Percentiles rank a stretch among this genome's conserved stretches.
These are phyloP conservation scores for sweet orange (Citrus sinensis) DNA, from an alignment of 345 rosid species.

Conservation along the genomic window DNA sequence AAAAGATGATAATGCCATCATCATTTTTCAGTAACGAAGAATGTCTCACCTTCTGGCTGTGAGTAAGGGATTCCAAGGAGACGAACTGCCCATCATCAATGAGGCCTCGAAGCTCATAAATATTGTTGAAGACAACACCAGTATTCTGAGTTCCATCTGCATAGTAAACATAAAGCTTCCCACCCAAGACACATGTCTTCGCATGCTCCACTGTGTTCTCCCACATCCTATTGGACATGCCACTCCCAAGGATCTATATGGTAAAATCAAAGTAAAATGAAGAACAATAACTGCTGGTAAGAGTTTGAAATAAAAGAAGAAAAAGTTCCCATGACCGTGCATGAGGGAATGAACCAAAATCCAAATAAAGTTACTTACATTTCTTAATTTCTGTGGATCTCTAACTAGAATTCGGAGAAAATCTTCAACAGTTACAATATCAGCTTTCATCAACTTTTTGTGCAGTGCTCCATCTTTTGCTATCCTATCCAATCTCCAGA, in stretches of 20 bases:
- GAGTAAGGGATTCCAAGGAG: constrained; percentile 64
- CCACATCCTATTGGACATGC: constrained; percentile 99
- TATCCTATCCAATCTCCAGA: constrained; percentile 93
- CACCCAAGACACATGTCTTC: constrained; percentile 84
- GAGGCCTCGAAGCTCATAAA: constrained; percentile 80
- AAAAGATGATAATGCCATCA: not conserved
- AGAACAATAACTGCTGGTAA: constrained; percentile 5
- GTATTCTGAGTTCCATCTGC: constrained; percentile 47
- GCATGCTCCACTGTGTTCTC: constrained; percentile 93
- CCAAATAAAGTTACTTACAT: constrained; percentile 35
- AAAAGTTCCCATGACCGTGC: not conserved
- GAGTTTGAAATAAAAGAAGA: not conserved
- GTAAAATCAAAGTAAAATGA: not conserved
- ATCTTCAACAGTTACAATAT: constrained; percentile 74
- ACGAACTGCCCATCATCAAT: constrained; percentile 75
- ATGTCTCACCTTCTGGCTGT: constrained; percentile 67
- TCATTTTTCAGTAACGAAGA: not conserved
- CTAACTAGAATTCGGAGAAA: constrained; percentile 72
- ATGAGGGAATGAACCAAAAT: not conserved
- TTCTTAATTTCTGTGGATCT: constrained; percentile 74
- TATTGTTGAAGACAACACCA: constrained; percentile 80
- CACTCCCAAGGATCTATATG: constrained; percentile 84
- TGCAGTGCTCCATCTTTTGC: constrained; percentile 97
- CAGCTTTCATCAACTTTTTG: constrained; percentile 61
- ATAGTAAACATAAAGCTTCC: constrained; percentile 73